These are phyloP conservation scores for Ophiostoma fasciatum DNA, from an alignment of 2,329 filamentous ascomycete genomes.

Conservation along the genomic window DNA sequence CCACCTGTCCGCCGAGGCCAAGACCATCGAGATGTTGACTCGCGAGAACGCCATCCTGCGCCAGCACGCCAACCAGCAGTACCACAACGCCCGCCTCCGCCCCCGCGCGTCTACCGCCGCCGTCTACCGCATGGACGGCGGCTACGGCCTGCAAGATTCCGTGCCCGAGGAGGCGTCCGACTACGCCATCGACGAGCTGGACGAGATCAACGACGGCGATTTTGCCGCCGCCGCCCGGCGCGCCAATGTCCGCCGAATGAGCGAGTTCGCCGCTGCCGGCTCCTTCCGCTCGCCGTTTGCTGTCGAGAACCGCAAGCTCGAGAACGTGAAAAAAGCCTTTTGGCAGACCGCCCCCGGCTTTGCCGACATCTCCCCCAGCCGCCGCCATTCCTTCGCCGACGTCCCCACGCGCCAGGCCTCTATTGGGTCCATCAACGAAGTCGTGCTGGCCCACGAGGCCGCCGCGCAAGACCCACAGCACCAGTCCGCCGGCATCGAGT, in stretches of 20 bases:
- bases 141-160: conserved; percentile 42
- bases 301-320: conserved; percentile 46
- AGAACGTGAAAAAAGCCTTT: conserved; percentile 50
- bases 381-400: conserved; percentile 67
- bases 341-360: conserved; percentile 63
- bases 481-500: conserved; percentile 23
- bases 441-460: conserved; percentile 30
- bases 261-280: conserved; percentile 30
- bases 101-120: conserved; percentile 43
- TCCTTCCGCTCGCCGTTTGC: conserved; percentile 33
- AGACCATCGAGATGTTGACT: conserved; percentile 47
- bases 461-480: conserved; percentile 28
- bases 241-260: conserved; percentile 37
- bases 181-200: conserved; percentile 57
- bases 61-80: conserved; percentile 35
- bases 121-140: conserved; percentile 37
- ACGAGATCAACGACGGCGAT: conserved; percentile 43
- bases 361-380: conserved; percentile 54
- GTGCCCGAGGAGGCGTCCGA: conserved; percentile 49
- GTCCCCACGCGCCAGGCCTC: conserved; percentile 48
- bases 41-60: conserved; percentile 49
- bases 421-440: conserved; percentile 44
- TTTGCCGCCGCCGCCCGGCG: conserved; percentile 29
- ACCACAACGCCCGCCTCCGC: conserved; percentile 38
- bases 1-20: conserved; percentile 40